phyloP scores from a whole-genome alignment of 2,329 filamentous ascomycete genomes.

The Pyrenochaeta sp. region DNA sequence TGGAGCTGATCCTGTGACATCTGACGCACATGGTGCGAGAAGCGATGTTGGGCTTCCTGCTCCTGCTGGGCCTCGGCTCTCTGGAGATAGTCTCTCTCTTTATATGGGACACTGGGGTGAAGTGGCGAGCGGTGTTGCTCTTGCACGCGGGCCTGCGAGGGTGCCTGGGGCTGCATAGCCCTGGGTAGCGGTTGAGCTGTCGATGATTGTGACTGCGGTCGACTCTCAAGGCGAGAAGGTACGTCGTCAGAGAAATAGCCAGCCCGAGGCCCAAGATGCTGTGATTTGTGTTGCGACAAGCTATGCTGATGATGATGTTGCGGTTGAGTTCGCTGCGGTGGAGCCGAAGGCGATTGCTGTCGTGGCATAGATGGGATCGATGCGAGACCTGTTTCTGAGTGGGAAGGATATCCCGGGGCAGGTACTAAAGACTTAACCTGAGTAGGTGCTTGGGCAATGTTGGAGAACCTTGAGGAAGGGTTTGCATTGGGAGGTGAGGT shows the following conservation, averaged over 20 bases:
- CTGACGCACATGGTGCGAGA: constrained; percentile 38
- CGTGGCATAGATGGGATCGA: constrained; percentile 38
- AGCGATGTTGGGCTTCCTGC: constrained; percentile 38
- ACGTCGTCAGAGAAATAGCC: constrained; percentile 50
- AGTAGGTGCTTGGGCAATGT: constrained; percentile 44
- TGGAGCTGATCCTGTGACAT: constrained; percentile 41
- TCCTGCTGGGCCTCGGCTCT: constrained; percentile 43
- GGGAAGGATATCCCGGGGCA: constrained; percentile 26
- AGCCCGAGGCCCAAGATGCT: constrained; percentile 40
- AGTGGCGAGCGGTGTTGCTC: constrained; percentile 38
- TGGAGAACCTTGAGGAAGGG: constrained; percentile 38
- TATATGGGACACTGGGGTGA: constrained; percentile 34
- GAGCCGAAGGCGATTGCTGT: constrained; percentile 42
- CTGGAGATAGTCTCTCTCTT: constrained; percentile 35
- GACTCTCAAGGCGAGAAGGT: constrained; percentile 36
- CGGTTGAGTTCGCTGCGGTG: constrained; percentile 30
- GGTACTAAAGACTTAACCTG: constrained; percentile 37
- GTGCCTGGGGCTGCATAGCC: constrained; percentile 37
- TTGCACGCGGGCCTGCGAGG: constrained; percentile 33
- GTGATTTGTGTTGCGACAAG: constrained; percentile 38
- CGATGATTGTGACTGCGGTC: constrained; percentile 39
- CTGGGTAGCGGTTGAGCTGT: constrained; percentile 29
- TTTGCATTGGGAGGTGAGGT: constrained; percentile 47
- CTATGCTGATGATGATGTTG: constrained; percentile 39
- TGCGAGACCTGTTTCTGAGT: constrained; percentile 38